phyloP scores from a whole-genome alignment of 2,329 filamentous ascomycete genomes.

The Fusarium torreyae region DNA sequence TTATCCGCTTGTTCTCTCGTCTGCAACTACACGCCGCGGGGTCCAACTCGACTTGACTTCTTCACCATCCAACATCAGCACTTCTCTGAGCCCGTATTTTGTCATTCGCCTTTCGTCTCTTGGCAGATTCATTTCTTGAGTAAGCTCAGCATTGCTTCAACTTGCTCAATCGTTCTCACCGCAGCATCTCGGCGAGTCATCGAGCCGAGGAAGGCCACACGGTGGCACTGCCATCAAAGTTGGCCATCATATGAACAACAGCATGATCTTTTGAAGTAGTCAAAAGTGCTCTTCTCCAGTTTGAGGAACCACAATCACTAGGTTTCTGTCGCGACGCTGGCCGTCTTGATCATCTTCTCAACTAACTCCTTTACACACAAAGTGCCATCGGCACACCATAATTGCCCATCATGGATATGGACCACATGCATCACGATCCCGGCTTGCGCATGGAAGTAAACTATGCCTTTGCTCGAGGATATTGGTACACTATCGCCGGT shows the following conservation, averaged over 20 bases:
- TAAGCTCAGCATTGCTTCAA: conserved; percentile 17
- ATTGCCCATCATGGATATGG: conserved; percentile 53
- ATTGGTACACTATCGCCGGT: conserved; percentile 72
- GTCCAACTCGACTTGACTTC: conserved; percentile 5
- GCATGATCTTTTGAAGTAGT: conserved; percentile 15
- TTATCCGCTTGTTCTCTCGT: conserved; percentile 8
- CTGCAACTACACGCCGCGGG: conserved; percentile 9
- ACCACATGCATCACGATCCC: conserved; percentile 49
- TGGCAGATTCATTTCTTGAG: not conserved
- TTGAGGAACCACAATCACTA: not conserved
- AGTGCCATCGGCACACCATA: conserved; percentile 8
- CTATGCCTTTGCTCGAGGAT: conserved; percentile 66
- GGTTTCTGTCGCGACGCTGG: conserved; percentile 16
- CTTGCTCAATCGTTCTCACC: conserved; percentile 43
- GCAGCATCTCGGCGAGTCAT: not conserved
- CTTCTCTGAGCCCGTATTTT: not conserved
- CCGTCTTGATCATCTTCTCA: not conserved
- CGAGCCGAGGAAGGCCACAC: not conserved
- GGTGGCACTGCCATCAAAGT: not conserved
- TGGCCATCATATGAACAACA: not conserved
- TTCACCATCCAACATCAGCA: conserved; percentile 21
- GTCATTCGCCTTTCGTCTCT: not conserved
- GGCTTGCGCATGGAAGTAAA: conserved; percentile 61
- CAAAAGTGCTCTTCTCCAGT: not conserved
- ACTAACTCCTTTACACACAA: not conserved